Evolutionary conservation across 306 rosid genomes (phyloP), one percentile per base, ranked within the genome.

Genomic region (Malus orientalis): DNA sequence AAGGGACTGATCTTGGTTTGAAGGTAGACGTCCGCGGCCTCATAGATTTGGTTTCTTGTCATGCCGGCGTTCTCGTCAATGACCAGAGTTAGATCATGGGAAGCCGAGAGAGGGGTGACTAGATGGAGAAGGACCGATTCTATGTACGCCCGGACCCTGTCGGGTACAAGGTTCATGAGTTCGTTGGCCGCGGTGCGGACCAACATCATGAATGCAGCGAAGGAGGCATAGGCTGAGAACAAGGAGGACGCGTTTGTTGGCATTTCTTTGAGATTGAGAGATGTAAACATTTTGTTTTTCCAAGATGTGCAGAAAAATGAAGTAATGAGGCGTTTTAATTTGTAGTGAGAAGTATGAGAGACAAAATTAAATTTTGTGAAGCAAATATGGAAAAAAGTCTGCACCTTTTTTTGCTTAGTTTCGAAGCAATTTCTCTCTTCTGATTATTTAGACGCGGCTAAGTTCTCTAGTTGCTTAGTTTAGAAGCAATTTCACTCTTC

Each of bases 161-260:
- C 5, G 19, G 55, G 55, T 3, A 49, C 55, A 40, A n/a, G 64
- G 75, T 14, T 20, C 16, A 83, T 29, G 75, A 83, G 25, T 4
- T 83, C 67, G 32, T 70, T 58, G 30, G 44, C 36, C 29, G 67
- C 47, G 36, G 86, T 71, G 18, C 86, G 83, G n/a, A 79, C 15
- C 25, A 83, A n/a, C 86, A 83, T 83, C 27, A 69, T 29, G 45
- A 74, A 66, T 22, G 81, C 75, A 4, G 71, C 58, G 58, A 79
- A 36, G 18, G 75, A 79, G n/a, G 83, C 86, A 29, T 79, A 83
- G 36, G 83, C 83, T 16, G 81, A 79, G 75, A 79, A 75, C 71
- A 71, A 47, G n/a, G 86, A 11, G 36, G 80, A 70, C 5, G 76
- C 81, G 13, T 73, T 42, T 5, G 81, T 19, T 1, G 81, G 69